These are phyloP conservation scores for Mucor ambiguus DNA, from an alignment of 371 early-diverging fungal species.

Conservation along the genomic window DNA sequence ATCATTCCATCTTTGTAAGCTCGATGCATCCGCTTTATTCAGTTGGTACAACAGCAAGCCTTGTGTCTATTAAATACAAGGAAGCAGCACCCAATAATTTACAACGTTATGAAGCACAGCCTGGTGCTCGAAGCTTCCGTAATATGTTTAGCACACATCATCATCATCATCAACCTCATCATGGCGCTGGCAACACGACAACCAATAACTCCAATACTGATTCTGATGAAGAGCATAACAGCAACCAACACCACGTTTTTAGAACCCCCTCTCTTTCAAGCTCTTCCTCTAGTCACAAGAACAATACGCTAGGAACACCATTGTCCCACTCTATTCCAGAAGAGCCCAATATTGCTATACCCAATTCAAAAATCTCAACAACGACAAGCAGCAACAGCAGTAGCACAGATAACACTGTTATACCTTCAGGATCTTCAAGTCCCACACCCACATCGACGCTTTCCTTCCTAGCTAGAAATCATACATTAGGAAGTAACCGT, in stretches of 20 bases:
- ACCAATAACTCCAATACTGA: constrained; percentile 10
- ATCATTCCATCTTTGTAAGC: constrained; percentile 54
- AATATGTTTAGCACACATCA: constrained; percentile 25
- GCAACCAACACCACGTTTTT: constrained; percentile 5
- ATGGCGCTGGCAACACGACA: background rate
- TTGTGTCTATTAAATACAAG: constrained; percentile 66
- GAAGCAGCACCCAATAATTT: constrained; percentile 40
- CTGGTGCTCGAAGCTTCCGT: constrained; percentile 41
- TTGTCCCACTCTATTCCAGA: constrained; percentile 23
- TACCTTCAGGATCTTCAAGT: background rate
- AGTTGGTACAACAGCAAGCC: constrained; percentile 55
- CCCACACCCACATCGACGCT: constrained; percentile 30
- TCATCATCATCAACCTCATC: background rate
- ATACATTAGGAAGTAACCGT: constrained; percentile 15
- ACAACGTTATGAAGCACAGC: constrained; percentile 46
- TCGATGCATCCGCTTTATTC: constrained; percentile 52
- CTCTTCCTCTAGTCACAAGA: constrained; percentile 29
- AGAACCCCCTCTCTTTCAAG: constrained; percentile 37
- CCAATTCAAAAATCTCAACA: constrained; percentile 1
- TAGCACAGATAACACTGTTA: background rate
- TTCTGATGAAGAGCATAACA: constrained; percentile 29
- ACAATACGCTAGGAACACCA: constrained; percentile 8
- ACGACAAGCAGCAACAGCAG: background rate
- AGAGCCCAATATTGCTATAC: constrained; percentile 15
- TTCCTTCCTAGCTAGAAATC: constrained; percentile 38